phyloP scores from a whole-genome alignment of 176 grass and related monocot genomes.

The Luzula sylvatica region DNA sequence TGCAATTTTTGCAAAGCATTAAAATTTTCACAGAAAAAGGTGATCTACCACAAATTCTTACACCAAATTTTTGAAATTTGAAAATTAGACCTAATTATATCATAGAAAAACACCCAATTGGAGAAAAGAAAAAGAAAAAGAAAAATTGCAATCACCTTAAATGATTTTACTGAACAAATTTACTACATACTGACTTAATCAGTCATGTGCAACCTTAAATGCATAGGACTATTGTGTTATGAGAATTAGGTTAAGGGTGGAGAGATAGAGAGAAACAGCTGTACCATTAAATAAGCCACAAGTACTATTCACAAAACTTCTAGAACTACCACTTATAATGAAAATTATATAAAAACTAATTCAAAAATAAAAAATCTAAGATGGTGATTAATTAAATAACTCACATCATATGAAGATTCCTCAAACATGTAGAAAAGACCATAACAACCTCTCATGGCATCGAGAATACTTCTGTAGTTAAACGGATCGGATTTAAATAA shows the following conservation, averaged over 20 bases:
- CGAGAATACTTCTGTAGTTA: constrained; percentile 86
- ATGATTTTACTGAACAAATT: constrained; percentile 5
- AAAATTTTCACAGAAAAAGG: too few relatives aligned
- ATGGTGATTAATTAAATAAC: neutral
- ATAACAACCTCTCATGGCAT: constrained; percentile 65
- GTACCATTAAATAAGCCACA: constrained; percentile 41
- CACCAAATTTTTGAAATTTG: neutral
- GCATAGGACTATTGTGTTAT: neutral
- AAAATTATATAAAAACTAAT: too few relatives aligned
- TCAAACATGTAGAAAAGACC: constrained; percentile 93
- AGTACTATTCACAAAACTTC: constrained; percentile 2
- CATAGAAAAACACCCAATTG: neutral
- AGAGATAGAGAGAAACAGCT: constrained; percentile 28
- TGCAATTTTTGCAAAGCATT: neutral
- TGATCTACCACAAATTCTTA: too few relatives aligned
- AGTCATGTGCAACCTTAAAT: constrained; percentile 20
- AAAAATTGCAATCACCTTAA: constrained; percentile 2
- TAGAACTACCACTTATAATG: neutral
- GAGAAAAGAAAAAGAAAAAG: neutral
- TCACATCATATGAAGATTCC: constrained; percentile 49
- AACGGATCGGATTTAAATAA: constrained; percentile 71
- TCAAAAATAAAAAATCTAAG: neutral
- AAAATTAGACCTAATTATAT: neutral
- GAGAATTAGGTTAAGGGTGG: neutral
- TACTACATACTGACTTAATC: constrained; percentile 17